These are phyloP conservation scores for Tuber umbilicatum DNA, from an alignment of 495 filamentous ascomycete species.

Conservation along the genomic window DNA sequence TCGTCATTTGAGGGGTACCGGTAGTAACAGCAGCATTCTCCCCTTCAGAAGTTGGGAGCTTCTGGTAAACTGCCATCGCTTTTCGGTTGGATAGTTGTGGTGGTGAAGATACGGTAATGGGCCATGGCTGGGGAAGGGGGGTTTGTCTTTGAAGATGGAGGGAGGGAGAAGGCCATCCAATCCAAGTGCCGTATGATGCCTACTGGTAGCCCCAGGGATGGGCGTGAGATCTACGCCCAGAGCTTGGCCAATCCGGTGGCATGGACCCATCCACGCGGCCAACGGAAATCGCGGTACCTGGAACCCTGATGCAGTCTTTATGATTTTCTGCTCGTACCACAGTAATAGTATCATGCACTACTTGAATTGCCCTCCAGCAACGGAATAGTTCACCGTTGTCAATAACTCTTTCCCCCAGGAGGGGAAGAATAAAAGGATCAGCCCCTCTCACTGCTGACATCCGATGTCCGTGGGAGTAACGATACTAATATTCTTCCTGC, in stretches of 20 bases:
- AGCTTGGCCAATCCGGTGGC: slow-evolving; percentile 10
- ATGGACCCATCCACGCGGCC: slow-evolving; percentile 6
- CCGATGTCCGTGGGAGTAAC: background rate
- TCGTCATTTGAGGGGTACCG: background rate
- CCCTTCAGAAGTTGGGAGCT: background rate
- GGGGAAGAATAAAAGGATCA: background rate
- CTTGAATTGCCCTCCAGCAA: background rate
- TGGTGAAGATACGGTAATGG: background rate
- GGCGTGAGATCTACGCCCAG: background rate
- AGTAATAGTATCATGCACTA: background rate
- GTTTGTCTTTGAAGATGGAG: background rate
- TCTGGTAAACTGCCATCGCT: background rate
- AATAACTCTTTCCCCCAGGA: background rate
- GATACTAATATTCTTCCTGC: background rate
- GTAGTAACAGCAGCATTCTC: background rate
- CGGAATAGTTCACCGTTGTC: background rate
- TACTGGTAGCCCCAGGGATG: background rate
- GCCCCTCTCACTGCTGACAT: background rate
- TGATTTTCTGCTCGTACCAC: too few relatives aligned
- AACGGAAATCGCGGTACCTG: background rate
- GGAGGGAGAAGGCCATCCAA: background rate
- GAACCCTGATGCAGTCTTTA: background rate
- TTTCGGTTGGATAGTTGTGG: background rate
- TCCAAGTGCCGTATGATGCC: background rate
- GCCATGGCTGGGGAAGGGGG: background rate